Conservation (phyloP, 768 basidiomycete genomes). For the Sporobolomyces roseus region DNA sequence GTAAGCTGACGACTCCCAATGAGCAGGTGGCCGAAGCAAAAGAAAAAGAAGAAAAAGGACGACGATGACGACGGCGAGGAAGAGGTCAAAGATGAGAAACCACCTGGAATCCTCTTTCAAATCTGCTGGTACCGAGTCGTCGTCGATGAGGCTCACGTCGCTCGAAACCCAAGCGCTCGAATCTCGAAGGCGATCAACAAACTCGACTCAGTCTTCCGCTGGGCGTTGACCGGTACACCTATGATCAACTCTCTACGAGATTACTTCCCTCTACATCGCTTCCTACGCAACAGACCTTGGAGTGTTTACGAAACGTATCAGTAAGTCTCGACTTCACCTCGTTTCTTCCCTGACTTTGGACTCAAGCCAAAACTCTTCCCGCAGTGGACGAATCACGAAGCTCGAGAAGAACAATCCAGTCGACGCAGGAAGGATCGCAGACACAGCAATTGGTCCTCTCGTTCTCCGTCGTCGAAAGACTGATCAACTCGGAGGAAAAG, state of each 20-base stretch:
- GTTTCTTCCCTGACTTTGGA: background rate
- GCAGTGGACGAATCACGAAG: too few relatives aligned
- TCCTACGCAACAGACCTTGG: constrained; percentile 48
- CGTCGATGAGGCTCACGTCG: constrained; percentile 82
- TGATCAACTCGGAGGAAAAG: constrained; percentile 63
- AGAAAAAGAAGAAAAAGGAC: constrained; percentile 46
- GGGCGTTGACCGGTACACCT: constrained; percentile 75
- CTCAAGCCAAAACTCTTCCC: too few relatives aligned
- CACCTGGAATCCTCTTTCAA: constrained; percentile 13
- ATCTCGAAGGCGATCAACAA: constrained; percentile 71
- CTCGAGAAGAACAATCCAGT: constrained; percentile 57
- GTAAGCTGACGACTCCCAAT: too few relatives aligned
- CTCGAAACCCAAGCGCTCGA: constrained; percentile 76
- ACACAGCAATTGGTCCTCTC: constrained; percentile 72
- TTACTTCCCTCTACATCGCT: constrained; percentile 78
- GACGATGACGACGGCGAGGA: constrained; percentile 26
- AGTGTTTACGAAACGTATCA: constrained; percentile 55
- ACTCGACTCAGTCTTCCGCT: constrained; percentile 70
- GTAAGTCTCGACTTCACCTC: constrained; percentile 50
- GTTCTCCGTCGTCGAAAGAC: constrained; percentile 85
- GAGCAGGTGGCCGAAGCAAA: constrained; percentile 25
- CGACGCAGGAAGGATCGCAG: constrained; percentile 60
- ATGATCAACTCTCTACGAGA: constrained; percentile 71
- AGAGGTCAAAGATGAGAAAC: constrained; percentile 27
- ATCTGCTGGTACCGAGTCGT: constrained; percentile 11